These are phyloP conservation scores for Ophiostoma sp. DNA, from an alignment of 2,329 filamentous ascomycete species.

Conservation along the genomic window DNA sequence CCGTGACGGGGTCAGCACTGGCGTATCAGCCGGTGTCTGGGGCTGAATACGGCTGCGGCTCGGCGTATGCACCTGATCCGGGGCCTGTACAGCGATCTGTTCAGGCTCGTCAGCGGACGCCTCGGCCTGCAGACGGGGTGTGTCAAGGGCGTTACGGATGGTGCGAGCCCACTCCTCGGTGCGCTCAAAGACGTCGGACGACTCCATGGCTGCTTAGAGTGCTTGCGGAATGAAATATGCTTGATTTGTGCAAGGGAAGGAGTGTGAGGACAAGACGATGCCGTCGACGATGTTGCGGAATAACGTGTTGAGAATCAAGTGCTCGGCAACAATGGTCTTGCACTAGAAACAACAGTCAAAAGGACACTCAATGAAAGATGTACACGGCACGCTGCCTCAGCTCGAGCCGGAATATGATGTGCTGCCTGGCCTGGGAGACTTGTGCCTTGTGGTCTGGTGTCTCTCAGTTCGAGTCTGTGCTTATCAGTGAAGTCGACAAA, in stretches of 20 bases:
- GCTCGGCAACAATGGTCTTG: background rate
- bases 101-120: constrained; percentile 54
- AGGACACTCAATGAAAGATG: no score
- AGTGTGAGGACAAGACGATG: background rate
- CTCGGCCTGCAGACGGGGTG: constrained; percentile 39
- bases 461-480: background rate
- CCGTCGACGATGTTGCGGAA: background rate
- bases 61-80: background rate
- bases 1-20: constrained; percentile 15
- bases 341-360: background rate
- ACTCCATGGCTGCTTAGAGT: background rate
- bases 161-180: constrained; percentile 59
- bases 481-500: constrained; percentile 3
- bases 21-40: constrained; percentile 7
- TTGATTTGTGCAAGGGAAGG: no score
- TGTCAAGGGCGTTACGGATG: constrained; percentile 48
- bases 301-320: background rate
- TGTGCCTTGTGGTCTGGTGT: background rate
- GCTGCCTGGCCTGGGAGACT: background rate
- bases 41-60: background rate
- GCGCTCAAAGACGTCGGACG: constrained; percentile 16
- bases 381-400: background rate
- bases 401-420: background rate
- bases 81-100: background rate
- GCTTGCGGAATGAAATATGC: background rate